Evolutionary conservation across 2,329 filamentous ascomycete genomes (phyloP), one percentile per base, ranked within the genome.

Genomic region (Chrysoporthe puriensis): DNA sequence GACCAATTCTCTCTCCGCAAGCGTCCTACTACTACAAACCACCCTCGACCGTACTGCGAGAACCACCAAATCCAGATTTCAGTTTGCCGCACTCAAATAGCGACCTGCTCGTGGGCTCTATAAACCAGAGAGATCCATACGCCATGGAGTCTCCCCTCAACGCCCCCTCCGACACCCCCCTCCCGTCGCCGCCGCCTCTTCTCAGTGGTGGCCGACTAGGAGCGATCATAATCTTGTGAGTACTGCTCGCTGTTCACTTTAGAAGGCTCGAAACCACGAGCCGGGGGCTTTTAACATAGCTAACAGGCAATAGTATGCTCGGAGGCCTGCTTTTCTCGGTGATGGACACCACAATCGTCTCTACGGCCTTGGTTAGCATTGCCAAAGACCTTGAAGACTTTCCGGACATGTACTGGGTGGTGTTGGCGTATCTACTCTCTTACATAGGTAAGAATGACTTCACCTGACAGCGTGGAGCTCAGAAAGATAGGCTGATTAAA

Each of bases 271-370:
- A 40, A 9, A 40, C 36, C 36, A 7, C 9, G 5, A 40, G 9
- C 57, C 13, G 16, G 36, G 36, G 14, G 9, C 9, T 14, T 21
- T 63, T 14, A 59, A n/a, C 13, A 34, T 66, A 14, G 64, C 62
- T 66, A n/a, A 59, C 60, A n/a, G 3, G 26, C 2, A 14, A 34
- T 63, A 86, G 84, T 56, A 78, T 86, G 62, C 79, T 87, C 11
- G 70, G 82, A 2, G 85, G 86, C 3, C 79, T 88, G 2, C 79
- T 88, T 18, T 85, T 88, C 71, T 86, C 86, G 4, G 86, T 83
- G 36, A 78, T 88, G 50, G 86, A 88, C 69, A 85, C 84, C 1
- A 86, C 85, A 0, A 87, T 88, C 65, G 83, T 87, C 18, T 86
- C 85, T 16, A 88, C 86, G 0, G 86, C 86, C 2, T 78, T 88